Evolutionary conservation across 371 early-diverging fungal species (phyloP).

Genomic region (Rhizopus microsporus): DNA sequence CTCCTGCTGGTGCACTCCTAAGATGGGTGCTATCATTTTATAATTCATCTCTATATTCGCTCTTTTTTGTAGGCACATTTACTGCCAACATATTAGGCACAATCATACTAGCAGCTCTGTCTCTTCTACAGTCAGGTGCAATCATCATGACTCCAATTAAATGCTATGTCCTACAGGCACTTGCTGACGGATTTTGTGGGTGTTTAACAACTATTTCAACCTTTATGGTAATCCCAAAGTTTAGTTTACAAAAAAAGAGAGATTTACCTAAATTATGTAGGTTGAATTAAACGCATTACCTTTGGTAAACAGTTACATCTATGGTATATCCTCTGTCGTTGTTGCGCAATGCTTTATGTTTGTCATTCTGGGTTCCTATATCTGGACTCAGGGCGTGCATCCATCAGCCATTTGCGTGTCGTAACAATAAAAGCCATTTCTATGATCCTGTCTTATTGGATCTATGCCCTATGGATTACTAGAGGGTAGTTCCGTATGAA

Average conservation of each 20-base stretch:
- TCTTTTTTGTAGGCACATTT: constrained; percentile 70
- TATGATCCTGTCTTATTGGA: neutral
- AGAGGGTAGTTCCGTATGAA: too few relatives aligned
- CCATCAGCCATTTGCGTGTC: constrained; percentile 7
- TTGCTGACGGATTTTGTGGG: constrained; percentile 73
- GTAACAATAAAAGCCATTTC: too few relatives aligned
- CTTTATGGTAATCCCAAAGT: constrained; percentile 49
- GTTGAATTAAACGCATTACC: constrained; percentile 48
- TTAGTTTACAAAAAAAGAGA: neutral
- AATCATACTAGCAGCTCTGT: constrained; percentile 49
- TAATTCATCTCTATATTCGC: constrained; percentile 32
- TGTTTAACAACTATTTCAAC: constrained; percentile 79
- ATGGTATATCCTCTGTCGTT: constrained; percentile 49
- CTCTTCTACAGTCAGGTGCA: constrained; percentile 45
- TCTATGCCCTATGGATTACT: too few relatives aligned
- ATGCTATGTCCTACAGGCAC: constrained; percentile 55
- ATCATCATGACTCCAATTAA: constrained; percentile 10
- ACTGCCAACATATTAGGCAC: constrained; percentile 68
- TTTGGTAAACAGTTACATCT: constrained; percentile 40
- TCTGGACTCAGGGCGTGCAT: constrained; percentile 52
- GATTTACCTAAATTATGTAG: constrained; percentile 19
- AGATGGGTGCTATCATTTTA: constrained; percentile 69
- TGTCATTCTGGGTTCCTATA: constrained; percentile 51
- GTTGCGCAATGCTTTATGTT: constrained; percentile 54
- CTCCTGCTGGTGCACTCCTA: constrained; percentile 62